These are phyloP conservation scores for Acacia pycnantha DNA, from an alignment of 331 rosid species.

Conservation along the genomic window DNA sequence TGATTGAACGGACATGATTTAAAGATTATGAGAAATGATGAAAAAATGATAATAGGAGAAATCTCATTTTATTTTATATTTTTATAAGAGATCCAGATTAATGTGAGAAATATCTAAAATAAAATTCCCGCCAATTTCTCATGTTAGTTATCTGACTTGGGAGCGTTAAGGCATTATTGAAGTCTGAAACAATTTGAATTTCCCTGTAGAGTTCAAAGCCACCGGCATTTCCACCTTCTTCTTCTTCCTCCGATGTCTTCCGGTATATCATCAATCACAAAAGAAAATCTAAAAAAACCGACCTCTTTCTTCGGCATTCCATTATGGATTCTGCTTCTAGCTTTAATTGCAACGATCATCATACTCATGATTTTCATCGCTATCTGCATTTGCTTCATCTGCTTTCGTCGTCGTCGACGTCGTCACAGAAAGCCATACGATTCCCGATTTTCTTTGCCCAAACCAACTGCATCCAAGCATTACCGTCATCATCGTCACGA, in stretches of 20 bases:
- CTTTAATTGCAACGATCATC: constrained; percentile 19
- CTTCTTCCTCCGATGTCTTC: background rate
- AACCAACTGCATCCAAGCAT: constrained; percentile 28
- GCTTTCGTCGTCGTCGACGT: background rate
- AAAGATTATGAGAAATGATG: no score
- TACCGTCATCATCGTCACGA: background rate
- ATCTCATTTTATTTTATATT: background rate
- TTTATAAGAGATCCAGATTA: background rate
- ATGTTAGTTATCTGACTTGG: background rate
- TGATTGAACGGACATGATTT: no score
- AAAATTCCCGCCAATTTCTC: background rate
- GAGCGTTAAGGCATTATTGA: background rate
- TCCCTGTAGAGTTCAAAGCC: background rate
- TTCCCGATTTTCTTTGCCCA: constrained; percentile 25
- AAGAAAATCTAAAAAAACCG: constrained; percentile 28
- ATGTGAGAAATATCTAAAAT: background rate
- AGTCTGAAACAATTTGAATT: constrained; percentile 8
- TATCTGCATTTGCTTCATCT: constrained; percentile 23
- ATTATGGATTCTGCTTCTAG: constrained; percentile 45
- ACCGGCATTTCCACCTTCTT: background rate
- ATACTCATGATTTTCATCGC: constrained; percentile 16
- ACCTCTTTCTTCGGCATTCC: constrained; percentile 38
- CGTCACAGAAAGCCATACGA: constrained; percentile 26
- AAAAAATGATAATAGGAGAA: no score
- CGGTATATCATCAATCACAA: background rate